Base-by-base conservation (phyloP, 2,329 filamentous ascomycete genomes). In the Pseudomassariella vexata region DNA sequence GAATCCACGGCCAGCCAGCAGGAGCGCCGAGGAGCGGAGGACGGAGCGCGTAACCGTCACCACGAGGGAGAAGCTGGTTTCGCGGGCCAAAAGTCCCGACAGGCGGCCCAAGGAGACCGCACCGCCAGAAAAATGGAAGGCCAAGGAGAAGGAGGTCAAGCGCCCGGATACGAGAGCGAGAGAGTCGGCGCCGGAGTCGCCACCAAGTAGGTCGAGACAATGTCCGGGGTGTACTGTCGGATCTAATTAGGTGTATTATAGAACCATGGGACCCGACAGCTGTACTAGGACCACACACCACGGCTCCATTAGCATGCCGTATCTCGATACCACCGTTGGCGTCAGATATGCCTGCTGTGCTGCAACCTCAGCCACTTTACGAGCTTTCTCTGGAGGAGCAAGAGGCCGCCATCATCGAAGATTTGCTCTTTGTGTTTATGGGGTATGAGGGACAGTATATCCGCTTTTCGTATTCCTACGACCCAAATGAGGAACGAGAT, bases 401-500 rank as follows among this genome's bases (percentile, higher is more conserved):
- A 57, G 92, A 98, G 61, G 76, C 79, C 16, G 84, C 79, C 7
- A 82, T 98, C 28, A 68, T 96, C 25, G 89, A 95, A 46, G 92
- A 98, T 48, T 62, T 98, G 11, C 62, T 96, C 21, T 95, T 90
- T 53, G 88, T 94, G 5, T 94, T 96, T 48, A 95, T 98, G 89
- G 92, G 92, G 16, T 95, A 88, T 42, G 92, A 98, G 60, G 92
- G 92, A n/a, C 88, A 95, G 56, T 96, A 96, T 54, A 85, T 98
- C 40, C 84, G 86, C 34, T 96, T 87, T 53, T 75, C 74, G 37
- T 83, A 86, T 44, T 74, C 76, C 7, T 96, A 94, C 55, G 81
- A 95, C 46, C 87, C 89, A 0, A 65, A 73, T 3, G 79, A 86
- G 31, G 92, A 98, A 62, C 86, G 90, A 49, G 87, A 94, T 50